Evolutionary conservation across 345 rosid species (phyloP), one percentile per base, ranked within the genome.

Genomic region (Eutrema heterophyllum): DNA sequence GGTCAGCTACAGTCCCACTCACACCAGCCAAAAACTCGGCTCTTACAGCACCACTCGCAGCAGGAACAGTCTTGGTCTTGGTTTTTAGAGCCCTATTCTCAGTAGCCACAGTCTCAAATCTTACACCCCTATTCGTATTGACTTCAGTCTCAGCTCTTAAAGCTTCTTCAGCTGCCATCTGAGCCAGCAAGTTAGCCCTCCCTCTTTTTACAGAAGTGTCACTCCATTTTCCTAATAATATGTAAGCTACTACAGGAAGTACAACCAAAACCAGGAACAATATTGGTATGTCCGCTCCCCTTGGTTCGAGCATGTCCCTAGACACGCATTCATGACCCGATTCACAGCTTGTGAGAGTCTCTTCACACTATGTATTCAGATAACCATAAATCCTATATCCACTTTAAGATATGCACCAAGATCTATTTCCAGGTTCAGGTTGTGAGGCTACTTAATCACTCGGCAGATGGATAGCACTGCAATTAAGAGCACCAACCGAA

Each of bases 301-400:
- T 91, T 86, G 97, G 92, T 84, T 91, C 88, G 39, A 91, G 97
- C 97, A 91, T 91, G 89, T 85, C 90, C 90, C 71, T 76, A 78
- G 80, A 77, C 86, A 82, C 88, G 81, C 83, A 79, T 85, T 88
- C 97, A 91, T 91, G 84, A 82, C 97, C 92, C 80, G 75, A 46
- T 56, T 45, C 32, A 71, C 72, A 65, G 16, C 64, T 68, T 70
- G 46, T 43, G 64, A 68, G 63, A 71, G 70, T 70, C 80, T 74
- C 67, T 38, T 52, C 43, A 76, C 60, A 76, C 82, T 81, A 82
- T 43, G 54, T 62, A 59, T n/a, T 65, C 67, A 79, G 9, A 65
- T 60, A 69, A 65, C 76, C 77, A 40, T 44, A 70, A 52, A 52
- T 57, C 59, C 43, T 64, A 52, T 35, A 57, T 65, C 38, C 56